A percentile compares a stretch with the other conserved stretches of the same genome.
phyloP scores from a whole-genome alignment of 2,329 filamentous ascomycete species.

The Epichloe elymi region DNA sequence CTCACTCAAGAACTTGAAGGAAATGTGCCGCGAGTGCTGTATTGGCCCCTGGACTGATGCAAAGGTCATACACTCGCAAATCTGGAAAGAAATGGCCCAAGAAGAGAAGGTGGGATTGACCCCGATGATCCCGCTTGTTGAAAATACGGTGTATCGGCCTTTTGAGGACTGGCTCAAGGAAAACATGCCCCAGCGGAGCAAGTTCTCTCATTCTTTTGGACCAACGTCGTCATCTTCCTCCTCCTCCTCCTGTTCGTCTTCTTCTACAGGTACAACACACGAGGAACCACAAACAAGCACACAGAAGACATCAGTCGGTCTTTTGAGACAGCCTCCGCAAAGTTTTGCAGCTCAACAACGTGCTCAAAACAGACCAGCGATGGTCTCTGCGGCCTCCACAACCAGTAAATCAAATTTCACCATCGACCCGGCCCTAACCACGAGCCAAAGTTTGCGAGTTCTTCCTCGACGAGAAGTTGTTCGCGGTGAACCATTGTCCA shows the following conservation, averaged over 20 bases:
- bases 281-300: conserved; percentile 22
- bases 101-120: conserved; percentile 55
- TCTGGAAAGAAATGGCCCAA: conserved; percentile 54
- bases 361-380: conserved; percentile 36
- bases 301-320: conserved; percentile 25
- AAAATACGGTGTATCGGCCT: conserved; percentile 50
- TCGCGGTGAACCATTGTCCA: conserved; percentile 12
- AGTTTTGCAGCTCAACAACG: conserved; percentile 56
- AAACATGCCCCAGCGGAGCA: conserved; percentile 18
- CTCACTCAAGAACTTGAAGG: conserved; percentile 39
- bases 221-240: neutral
- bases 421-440: conserved; percentile 11
- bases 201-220: conserved; percentile 2
- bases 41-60: conserved; percentile 41
- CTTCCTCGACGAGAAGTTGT: conserved; percentile 16
- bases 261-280: neutral
- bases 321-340: conserved; percentile 43
- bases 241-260: conserved; percentile 7
- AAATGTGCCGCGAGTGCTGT: conserved; percentile 43
- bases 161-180: conserved; percentile 49
- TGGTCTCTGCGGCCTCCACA: conserved; percentile 12
- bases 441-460: conserved; percentile 18
- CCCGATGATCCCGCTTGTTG: conserved; percentile 46
- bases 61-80: conserved; percentile 37
- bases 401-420: conserved; percentile 16